These are phyloP conservation scores for Colletotrichum sp. DNA, from an alignment of 2,329 filamentous ascomycete genomes.

Conservation along the genomic window DNA sequence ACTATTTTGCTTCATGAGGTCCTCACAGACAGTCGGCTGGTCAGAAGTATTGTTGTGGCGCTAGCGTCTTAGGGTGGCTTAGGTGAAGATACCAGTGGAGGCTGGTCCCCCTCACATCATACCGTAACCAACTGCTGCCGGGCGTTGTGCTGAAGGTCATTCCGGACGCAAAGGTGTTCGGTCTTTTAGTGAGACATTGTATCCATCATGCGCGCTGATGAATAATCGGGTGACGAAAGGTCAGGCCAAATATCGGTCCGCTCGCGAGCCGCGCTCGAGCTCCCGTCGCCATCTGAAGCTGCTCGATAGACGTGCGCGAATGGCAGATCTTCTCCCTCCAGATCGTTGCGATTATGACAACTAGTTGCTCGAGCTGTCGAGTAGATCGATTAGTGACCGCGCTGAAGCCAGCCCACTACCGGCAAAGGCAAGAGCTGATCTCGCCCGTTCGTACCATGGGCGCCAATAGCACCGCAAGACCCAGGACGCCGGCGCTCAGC, in stretches of 20 bases:
- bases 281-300: neutral
- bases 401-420: neutral
- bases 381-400: neutral
- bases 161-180: neutral
- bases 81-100: neutral
- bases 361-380: neutral
- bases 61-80: neutral
- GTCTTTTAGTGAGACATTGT: neutral
- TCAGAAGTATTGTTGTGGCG: neutral
- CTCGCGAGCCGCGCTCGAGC: neutral
- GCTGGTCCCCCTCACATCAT: neutral
- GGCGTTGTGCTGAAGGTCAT: neutral
- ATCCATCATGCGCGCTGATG: neutral
- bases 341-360: neutral
- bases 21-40: neutral
- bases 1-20: neutral
- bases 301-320: neutral
- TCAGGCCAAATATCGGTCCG: neutral
- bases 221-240: neutral
- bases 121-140: neutral
- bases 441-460: neutral
- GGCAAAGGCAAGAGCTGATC: neutral
- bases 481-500: constrained; percentile 1
- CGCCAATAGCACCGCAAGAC: neutral
- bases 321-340: neutral